phyloP scores from a whole-genome alignment of 805 yeast species.

The Metschnikowia lachancei region DNA sequence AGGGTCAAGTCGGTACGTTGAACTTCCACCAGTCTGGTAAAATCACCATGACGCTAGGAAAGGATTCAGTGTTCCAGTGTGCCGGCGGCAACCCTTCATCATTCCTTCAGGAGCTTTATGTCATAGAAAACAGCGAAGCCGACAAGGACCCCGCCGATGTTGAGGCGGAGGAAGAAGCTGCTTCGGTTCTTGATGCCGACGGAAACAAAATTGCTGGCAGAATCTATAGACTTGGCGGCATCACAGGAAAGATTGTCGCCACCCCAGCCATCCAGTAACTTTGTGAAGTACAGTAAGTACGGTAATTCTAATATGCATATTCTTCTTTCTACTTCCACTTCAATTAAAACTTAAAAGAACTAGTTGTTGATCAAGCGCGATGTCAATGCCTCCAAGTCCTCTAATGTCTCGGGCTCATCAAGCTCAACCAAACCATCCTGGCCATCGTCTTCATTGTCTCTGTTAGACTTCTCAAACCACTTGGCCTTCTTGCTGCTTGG shows the following conservation, averaged over 20 bases:
- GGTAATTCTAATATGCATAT: neutral
- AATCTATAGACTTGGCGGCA: conserved; percentile 17
- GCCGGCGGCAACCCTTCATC: conserved; percentile 66
- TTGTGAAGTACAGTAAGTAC: too few relatives aligned
- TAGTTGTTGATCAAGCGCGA: conserved; percentile 39
- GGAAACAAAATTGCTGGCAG: conserved; percentile 18
- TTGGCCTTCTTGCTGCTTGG: conserved; percentile 42
- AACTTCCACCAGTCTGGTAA: conserved; percentile 84
- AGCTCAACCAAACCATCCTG: conserved; percentile 56
- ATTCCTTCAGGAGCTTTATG: conserved; percentile 71
- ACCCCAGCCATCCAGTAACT: conserved; percentile 15
- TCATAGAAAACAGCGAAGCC: conserved; percentile 41
- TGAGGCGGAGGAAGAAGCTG: conserved; percentile 31
- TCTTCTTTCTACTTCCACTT: neutral
- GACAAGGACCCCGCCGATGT: conserved; percentile 15
- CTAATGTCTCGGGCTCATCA: conserved; percentile 86
- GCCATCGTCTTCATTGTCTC: conserved; percentile 22
- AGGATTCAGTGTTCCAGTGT: conserved; percentile 59
- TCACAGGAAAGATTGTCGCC: conserved; percentile 21
- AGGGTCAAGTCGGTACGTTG: conserved; percentile 69
- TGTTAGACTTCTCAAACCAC: conserved; percentile 46
- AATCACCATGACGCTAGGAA: conserved; percentile 70
- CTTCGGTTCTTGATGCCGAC: conserved; percentile 16
- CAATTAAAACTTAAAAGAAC: neutral
- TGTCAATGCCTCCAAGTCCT: conserved; percentile 89